Evolutionary conservation across 257 asterid genomes (phyloP), one percentile per base, ranked within the genome.

Genomic region (Fraxinus excelsior): DNA sequence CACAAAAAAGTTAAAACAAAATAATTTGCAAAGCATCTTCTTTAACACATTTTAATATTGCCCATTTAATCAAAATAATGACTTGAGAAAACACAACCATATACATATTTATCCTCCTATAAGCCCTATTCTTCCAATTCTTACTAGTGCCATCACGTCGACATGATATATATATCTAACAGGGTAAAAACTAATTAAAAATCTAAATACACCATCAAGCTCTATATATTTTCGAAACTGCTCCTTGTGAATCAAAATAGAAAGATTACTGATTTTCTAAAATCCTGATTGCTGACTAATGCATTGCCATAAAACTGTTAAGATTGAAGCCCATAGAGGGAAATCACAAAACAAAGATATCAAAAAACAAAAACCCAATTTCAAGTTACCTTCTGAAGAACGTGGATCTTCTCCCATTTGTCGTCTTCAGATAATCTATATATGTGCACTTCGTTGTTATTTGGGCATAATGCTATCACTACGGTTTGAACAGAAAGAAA

Each of bases 331-430:
- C 58, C 25, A 56, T 42, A 26, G n/a, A 65, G 3, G 6, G 64
- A 65, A 78, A 74, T 11, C 12, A 46, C 49, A 42, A 74, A 78
- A 67, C 67, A 23, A 29, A 51, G n/a, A 67, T 29, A 46, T 29
- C 70, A n/a, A 40, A 49, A 66, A 25, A 12, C 53, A 77, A 4
- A 71, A 58, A 73, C 29, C 37, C 70, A 23, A 31, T 2, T 46
- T 35, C 64, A 19, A 69, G 37, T 67, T 84, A 93, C 99, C 97
- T 91, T 95, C 42, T 95, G 97, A 81, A 95, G 98, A 86, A 89
- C 92, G 77, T 93, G 97, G 84, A 93, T 83, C 90, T 88, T 95
- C 92, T 95, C 99, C 99, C 99, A 95, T 86, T 93, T 93, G 42
- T 87, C 97, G 40, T 87, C 96, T 44, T 90, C 97, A 53, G 86